These are phyloP conservation scores for Glonium stellatum DNA, from an alignment of 495 filamentous ascomycete species.

Conservation along the genomic window DNA sequence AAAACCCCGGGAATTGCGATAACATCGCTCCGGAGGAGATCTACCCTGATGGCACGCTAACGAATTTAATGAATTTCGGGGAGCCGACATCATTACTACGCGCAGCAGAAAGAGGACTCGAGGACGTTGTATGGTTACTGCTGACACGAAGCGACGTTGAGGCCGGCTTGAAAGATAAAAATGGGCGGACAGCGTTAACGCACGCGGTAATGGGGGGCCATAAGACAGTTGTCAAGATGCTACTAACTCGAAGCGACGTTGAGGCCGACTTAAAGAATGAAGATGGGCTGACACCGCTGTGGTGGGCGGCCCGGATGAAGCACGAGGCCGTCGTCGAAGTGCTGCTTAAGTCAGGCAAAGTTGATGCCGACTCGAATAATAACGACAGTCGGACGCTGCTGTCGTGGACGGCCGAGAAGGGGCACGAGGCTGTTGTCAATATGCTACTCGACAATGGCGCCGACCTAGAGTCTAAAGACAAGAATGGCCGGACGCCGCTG, in stretches of 20 bases:
- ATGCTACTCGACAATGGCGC: neutral
- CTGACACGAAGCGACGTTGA: conserved; percentile 6
- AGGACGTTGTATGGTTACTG: conserved; percentile 1
- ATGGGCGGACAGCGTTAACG: conserved; percentile 1
- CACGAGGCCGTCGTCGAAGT: neutral
- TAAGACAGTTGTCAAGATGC: conserved; percentile 2
- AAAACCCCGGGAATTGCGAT: neutral
- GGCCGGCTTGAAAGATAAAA: neutral
- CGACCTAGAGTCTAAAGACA: neutral
- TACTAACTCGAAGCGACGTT: conserved; percentile 3
- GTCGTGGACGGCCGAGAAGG: neutral
- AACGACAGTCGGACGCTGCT: neutral
- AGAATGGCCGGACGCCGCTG: neutral
- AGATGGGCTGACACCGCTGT: neutral
- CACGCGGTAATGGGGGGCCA: neutral
- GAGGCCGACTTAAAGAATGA: conserved; percentile 1
- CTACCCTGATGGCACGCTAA: conserved; percentile 5
- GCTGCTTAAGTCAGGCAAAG: neutral
- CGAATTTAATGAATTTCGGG: conserved; percentile 2
- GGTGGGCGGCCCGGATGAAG: neutral
- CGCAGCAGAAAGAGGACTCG: conserved; percentile 1
- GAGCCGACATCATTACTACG: neutral
- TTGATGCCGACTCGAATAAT: neutral
- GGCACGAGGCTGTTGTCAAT: neutral
- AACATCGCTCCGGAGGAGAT: neutral